Evolutionary conservation across 495 filamentous ascomycete genomes (phyloP), one percentile per base, ranked within the genome.

Genomic region (Amniculicola lignicola): DNA sequence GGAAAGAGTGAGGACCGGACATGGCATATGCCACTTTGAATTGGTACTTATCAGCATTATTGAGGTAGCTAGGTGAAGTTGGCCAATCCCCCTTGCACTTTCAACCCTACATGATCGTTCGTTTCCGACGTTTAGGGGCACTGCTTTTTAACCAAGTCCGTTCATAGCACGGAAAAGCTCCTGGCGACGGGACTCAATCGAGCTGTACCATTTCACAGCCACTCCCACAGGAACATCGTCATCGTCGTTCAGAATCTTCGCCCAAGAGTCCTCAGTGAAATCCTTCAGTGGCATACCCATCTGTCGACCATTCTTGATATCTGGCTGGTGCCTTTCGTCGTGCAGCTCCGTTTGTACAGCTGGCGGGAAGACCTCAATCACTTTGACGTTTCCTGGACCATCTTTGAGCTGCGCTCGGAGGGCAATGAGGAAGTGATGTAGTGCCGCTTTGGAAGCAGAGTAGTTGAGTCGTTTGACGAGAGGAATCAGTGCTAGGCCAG

Each of bases 321-420:
- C 72, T 9, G 77, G 70, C 51, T 81, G 77, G 16, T 63, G 53
- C 59, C 77, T 77, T 43, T 70, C 70, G 44, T 77, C 69, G 51
- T 82, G 79, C 44, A 83, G 67, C 66, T 83, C 81, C 4, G 79
- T 89, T 71, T 84, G 81, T 22, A 89, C 83, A 2, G 81, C 76
- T 3, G 85, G 84, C 4, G 84, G 84, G 38, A 83, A 72, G 12
- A 87, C 66, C 69, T 89, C 85, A 24, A 88, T 70, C 2, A 88
- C 74, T 33, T 75, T 76, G 19, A 87, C 68, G 37, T 74, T 66
- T 5, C 59, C 54, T 0, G 55, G 69, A 11, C 71, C 71, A 0
- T 69, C 61, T 36, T 67, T 65, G 0, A 89, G 68, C 68, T 87
- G 82, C 33, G 79, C 74, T 0, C 84, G 78, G 11, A 89, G 70